Evolutionary conservation across 345 rosid species (phyloP).

Genomic region (Arabidopsis arenosa): DNA sequence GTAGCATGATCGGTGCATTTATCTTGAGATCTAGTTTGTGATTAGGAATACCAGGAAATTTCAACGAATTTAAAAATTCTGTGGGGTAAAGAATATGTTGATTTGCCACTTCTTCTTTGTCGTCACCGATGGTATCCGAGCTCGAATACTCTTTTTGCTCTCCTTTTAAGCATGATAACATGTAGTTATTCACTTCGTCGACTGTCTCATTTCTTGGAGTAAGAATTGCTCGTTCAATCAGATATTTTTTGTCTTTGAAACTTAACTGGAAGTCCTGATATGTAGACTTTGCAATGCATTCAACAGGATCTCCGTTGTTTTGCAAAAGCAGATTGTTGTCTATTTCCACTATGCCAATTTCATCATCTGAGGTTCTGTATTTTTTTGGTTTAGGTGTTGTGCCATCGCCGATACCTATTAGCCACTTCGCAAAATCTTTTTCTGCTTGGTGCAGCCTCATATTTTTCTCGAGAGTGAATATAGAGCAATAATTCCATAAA

Average conservation of each 20-base stretch:
- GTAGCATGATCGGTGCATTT: conserved; percentile 6
- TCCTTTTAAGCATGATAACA: neutral
- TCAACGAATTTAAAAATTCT: neutral
- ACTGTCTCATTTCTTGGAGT: neutral
- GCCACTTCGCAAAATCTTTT: neutral
- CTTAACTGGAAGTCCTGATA: neutral
- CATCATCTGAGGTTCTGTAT: neutral
- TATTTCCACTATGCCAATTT: neutral
- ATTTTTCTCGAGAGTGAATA: neutral
- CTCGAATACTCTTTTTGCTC: conserved; percentile 6
- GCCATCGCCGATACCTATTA: neutral
- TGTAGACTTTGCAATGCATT: neutral
- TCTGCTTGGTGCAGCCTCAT: neutral
- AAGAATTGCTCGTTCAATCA: neutral
- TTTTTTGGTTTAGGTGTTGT: neutral
- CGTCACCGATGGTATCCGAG: conserved; percentile 5
- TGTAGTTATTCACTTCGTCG: neutral
- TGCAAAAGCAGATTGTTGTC: neutral
- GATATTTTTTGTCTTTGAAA: neutral
- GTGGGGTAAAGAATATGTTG: conserved; percentile 4
- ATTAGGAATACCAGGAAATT: conserved; percentile 16
- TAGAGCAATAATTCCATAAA: neutral
- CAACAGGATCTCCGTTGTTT: neutral
- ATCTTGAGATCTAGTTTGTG: conserved; percentile 3
- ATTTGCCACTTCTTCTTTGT: conserved; percentile 26